Conservation (phyloP, 2,329 filamentous ascomycete species). For the Lachnellula suecica region DNA sequence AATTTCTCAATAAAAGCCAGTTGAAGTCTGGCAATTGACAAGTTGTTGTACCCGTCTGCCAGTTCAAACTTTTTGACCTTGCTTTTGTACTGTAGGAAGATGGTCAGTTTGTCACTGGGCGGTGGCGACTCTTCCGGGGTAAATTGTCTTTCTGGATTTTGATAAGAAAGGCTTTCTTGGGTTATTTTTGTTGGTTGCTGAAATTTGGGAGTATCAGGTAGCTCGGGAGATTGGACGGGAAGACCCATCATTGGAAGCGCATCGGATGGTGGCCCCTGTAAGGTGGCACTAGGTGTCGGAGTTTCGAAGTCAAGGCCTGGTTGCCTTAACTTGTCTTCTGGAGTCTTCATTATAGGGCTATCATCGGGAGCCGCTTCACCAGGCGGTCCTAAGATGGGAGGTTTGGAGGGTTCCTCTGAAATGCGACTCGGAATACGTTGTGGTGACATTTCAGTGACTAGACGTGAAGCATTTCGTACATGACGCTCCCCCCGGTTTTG, state of each 20-base stretch:
- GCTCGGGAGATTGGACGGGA: conserved; percentile 7
- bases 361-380: conserved; percentile 35
- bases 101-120: conserved; percentile 80
- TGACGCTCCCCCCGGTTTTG: conserved; percentile 58
- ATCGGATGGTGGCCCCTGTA: conserved; percentile 57
- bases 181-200: conserved; percentile 6
- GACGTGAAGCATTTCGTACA: conserved; percentile 42
- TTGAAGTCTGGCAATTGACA: conserved; percentile 86
- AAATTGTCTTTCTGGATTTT: conserved; percentile 50
- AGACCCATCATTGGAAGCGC: conserved; percentile 37
- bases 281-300: conserved; percentile 50
- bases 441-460: conserved; percentile 59
- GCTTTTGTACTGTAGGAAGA: conserved; percentile 95
- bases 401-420: conserved; percentile 48
- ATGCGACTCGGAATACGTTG: conserved; percentile 59
- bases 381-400: conserved; percentile 35
- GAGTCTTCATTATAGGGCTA: conserved; percentile 45
- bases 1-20: conserved; percentile 99
- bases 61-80: conserved; percentile 96
- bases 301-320: conserved; percentile 23
- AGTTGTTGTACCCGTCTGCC: conserved; percentile 76
- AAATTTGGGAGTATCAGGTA: conserved; percentile 19
- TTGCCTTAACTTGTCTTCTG: conserved; percentile 57
- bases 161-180: conserved; percentile 40
- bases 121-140: conserved; percentile 65